Base-by-base conservation (phyloP, 1,139 yeast species). In the Candida anutae region DNA sequence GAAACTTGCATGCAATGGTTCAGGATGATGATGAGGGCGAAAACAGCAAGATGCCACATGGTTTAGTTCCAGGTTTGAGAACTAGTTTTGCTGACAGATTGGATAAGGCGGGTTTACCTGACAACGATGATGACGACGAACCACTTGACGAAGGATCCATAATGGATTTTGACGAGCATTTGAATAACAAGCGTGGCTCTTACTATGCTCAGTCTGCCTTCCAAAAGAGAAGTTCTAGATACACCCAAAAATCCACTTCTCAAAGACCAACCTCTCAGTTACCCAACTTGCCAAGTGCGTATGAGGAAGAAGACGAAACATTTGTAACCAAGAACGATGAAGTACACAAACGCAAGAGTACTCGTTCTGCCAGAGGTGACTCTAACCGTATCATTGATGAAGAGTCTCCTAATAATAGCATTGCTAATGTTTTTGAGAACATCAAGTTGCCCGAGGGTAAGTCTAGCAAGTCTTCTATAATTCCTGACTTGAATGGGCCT, bases 1-100 rank as follows among this genome's bases (percentile, higher is more conserved):
- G 68, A 24, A 78, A 79, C 45, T 61, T 79, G 46, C 73, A 69
- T 31, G 65, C 75, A 6, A 67, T 74, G 28, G 50, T 77, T 37
- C 64, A 63, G 27, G 55, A 53, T 12, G 58, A 55, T 28, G 53
- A 45, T 25, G 48, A 42, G 10, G 48, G 48, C 36, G 47, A 35
- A 18, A 35, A 43, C 35, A 32, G 36, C 2, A 18, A 12, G 12
- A 21, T 8, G 13, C 13, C 13, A 9, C 9, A 17, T 17, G 19
- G 9, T 17, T 8, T 8, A 17, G 39, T 40, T 38, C 60, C 59
- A 27, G 43, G 49, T 28, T 44, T 64, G 54, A 51, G 68, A 41
- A 62, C 68, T 11, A 59, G 65, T 43, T 58, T 58, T 37, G 70
- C 69, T 28, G 67, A 64, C 37, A 53, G 70, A 29, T 50, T 63